A percentile compares a stretch with the other conserved stretches of the same genome.
phyloP scores from a whole-genome alignment of 768 basidiomycete species.

The Rhodotorula paludigena region DNA sequence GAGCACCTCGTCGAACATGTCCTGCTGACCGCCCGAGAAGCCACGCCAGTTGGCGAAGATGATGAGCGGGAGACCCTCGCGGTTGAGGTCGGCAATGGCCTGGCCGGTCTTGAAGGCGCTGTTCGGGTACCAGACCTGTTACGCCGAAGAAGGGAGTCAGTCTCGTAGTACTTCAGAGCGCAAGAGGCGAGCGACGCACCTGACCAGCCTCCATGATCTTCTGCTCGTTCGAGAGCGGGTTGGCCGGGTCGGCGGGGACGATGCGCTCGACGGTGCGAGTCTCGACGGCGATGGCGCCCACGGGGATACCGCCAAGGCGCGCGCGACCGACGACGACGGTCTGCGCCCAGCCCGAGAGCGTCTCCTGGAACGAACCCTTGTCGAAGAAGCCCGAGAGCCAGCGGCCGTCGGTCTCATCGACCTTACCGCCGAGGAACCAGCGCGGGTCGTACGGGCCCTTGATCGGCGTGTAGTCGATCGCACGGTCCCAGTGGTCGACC shows the following conservation, averaged over 20 bases:
- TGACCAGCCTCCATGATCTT: constrained; percentile 99
- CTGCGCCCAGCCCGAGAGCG: constrained; percentile 97
- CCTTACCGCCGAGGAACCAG: constrained; percentile 95
- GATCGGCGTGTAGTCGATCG: constrained; percentile 80
- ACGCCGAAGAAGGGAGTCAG: neutral
- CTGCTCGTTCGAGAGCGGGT: constrained; percentile 91
- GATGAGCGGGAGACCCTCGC: constrained; percentile 91
- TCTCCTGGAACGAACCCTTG: constrained; percentile 96
- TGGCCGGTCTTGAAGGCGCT: constrained; percentile 99
- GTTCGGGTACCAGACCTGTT: constrained; percentile 92
- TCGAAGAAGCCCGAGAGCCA: constrained; percentile 94
- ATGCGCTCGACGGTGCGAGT: constrained; percentile 94
- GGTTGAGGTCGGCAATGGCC: constrained; percentile 97
- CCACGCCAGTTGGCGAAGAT: constrained; percentile 99
- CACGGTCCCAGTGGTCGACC: constrained; percentile 80
- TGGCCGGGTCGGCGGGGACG: constrained; percentile 95
- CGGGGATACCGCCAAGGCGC: constrained; percentile 90
- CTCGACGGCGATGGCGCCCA: constrained; percentile 96
- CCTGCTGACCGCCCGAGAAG: constrained; percentile 98
- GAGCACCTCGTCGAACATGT: constrained; percentile 60
- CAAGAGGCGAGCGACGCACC: constrained; percentile 17
- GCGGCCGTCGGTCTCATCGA: constrained; percentile 64
- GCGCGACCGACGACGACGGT: constrained; percentile 97
- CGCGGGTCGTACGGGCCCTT: constrained; percentile 94
- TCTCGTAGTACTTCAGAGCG: too few species aligned